These are phyloP conservation scores for Dioscorea alata DNA, from an alignment of 106 monocot genomes.

Conservation along the genomic window DNA sequence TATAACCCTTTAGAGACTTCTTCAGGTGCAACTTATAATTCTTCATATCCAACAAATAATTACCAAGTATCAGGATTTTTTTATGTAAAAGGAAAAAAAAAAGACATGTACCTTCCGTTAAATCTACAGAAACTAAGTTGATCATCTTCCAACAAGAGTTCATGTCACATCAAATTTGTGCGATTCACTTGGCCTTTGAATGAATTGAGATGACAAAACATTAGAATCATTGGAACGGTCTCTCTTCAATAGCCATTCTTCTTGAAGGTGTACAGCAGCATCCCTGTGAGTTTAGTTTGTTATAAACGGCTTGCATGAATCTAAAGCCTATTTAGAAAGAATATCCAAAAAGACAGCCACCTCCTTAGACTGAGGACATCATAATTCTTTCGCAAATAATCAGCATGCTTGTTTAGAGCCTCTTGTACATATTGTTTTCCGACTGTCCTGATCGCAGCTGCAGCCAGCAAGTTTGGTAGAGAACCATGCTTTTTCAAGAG, in stretches of 20 bases:
- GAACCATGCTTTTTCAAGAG: slow-evolving; percentile 88
- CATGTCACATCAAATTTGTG: slow-evolving; percentile 19
- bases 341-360: slow-evolving; percentile 23
- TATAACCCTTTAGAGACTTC: too few relatives aligned
- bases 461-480: slow-evolving; percentile 67
- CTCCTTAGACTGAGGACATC: slow-evolving; percentile 83
- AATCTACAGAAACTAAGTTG: background rate
- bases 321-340: background rate
- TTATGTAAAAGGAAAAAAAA: too few relatives aligned
- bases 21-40: background rate
- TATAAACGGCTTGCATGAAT: background rate
- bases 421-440: slow-evolving; percentile 90
- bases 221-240: slow-evolving; percentile 44
- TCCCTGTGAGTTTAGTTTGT: slow-evolving; percentile 35
- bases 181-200: slow-evolving; percentile 25
- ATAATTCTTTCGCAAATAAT: slow-evolving; percentile 78
- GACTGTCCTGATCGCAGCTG: slow-evolving; percentile 73
- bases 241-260: slow-evolving; percentile 71
- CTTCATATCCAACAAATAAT: background rate
- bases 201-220: slow-evolving; percentile 40
- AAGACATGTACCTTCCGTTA: too few relatives aligned
- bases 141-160: background rate
- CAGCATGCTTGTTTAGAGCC: slow-evolving; percentile 81
- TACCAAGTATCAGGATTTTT: too few relatives aligned
- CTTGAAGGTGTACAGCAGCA: slow-evolving; percentile 54